Evolutionary conservation across 495 filamentous ascomycete species (phyloP).

Genomic region (Zalerion maritima): DNA sequence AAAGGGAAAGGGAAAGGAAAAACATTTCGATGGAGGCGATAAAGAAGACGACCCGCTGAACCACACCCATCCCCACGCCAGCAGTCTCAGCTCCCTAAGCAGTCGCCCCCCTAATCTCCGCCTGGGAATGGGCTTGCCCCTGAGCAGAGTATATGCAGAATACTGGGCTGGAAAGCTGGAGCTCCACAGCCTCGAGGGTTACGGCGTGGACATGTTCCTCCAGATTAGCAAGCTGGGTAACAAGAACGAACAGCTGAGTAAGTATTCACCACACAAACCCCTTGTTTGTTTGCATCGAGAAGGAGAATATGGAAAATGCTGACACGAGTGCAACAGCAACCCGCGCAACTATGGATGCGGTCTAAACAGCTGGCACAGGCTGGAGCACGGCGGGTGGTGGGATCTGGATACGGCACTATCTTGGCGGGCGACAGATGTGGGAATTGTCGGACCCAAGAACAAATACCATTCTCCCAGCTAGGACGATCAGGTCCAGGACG

Average conservation of each 20-base stretch:
- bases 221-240: constrained; percentile 96
- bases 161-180: constrained; percentile 96
- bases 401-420: too few species aligned
- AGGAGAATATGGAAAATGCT: too few species aligned
- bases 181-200: constrained; percentile 86
- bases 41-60: constrained; percentile 1
- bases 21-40: neutral
- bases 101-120: constrained; percentile 75
- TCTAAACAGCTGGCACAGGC: too few species aligned
- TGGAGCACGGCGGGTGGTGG: too few species aligned
- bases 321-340: too few species aligned
- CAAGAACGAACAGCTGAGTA: constrained; percentile 95
- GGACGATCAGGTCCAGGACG: too few species aligned
- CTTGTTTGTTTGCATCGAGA: too few species aligned
- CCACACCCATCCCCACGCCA: constrained; percentile 24
- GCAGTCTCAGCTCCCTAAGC: constrained; percentile 62
- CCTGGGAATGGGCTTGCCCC: constrained; percentile 84
- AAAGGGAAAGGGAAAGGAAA: constrained; percentile 7
- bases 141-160: constrained; percentile 91
- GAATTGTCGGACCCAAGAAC: too few species aligned
- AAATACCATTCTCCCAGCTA: too few species aligned
- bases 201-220: constrained; percentile 93
- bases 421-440: too few species aligned
- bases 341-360: constrained; percentile 75
- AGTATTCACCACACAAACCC: too few species aligned